Conservation (phyloP, 2,329 filamentous ascomycete species). For the Aspergillus proliferans region DNA sequence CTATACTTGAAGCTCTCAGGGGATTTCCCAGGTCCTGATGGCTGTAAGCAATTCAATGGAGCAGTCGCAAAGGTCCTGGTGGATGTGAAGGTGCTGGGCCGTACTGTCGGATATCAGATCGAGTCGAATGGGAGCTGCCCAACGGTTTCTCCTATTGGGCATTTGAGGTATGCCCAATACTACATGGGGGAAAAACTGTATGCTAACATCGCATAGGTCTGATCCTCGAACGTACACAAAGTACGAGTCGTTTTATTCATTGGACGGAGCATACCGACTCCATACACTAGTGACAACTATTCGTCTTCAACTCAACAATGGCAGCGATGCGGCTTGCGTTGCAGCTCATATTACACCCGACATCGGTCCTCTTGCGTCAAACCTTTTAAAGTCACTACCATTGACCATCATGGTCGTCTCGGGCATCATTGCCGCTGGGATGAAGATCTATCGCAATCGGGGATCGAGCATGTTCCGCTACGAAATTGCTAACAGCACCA, state of each 20-base stretch:
- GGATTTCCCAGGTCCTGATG: background rate
- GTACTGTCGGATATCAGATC: background rate
- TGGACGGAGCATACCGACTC: conserved; percentile 3
- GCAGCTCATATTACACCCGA: conserved; percentile 8
- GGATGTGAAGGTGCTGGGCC: background rate
- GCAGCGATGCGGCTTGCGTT: conserved; percentile 3
- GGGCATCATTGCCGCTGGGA: background rate
- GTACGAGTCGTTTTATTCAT: conserved; percentile 3
- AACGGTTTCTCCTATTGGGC: background rate
- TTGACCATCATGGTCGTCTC: conserved; percentile 6
- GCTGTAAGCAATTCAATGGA: background rate
- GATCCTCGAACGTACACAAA: conserved; percentile 4
- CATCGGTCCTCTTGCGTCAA: conserved; percentile 3
- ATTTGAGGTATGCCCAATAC: background rate
- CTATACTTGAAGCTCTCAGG: background rate
- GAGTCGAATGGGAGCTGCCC: background rate
- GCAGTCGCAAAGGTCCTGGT: background rate
- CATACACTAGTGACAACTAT: conserved; percentile 6
- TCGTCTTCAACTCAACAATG: conserved; percentile 3
- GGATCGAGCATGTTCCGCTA: conserved; percentile 6
- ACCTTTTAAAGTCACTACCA: conserved; percentile 1
- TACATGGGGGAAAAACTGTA: too few relatives aligned
- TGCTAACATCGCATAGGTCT: background rate
- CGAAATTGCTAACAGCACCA: conserved; percentile 1
- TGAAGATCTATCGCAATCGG: background rate